phyloP scores from a whole-genome alignment of 2,329 filamentous ascomycete species.

The Diaporthe sp. region DNA sequence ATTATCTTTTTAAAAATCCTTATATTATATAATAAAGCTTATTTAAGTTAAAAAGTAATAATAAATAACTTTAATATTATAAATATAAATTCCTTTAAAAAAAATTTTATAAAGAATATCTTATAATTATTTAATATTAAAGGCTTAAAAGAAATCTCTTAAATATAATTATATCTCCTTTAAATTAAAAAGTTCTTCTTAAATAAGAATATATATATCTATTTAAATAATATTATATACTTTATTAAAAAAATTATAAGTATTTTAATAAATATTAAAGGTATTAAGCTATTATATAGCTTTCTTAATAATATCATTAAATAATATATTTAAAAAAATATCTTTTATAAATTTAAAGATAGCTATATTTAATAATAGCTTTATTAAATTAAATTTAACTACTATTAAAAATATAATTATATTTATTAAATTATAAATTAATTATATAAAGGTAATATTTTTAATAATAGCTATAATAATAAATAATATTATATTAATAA shows the following conservation, averaged over 20 bases:
- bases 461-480: too few relatives aligned
- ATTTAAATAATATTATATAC: background rate
- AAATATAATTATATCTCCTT: background rate
- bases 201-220: background rate
- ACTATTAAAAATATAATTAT: too few relatives aligned
- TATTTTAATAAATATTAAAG: too few relatives aligned
- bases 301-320: too few relatives aligned
- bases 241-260: background rate
- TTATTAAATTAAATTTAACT: too few relatives aligned
- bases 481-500: too few relatives aligned
- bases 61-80: background rate
- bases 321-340: too few relatives aligned
- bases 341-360: too few relatives aligned
- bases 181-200: background rate
- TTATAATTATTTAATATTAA: background rate
- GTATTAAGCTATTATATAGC: too few relatives aligned
- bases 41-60: background rate
- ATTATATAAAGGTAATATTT: too few relatives aligned
- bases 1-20: background rate
- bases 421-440: too few relatives aligned
- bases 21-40: background rate
- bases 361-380: too few relatives aligned
- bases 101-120: background rate
- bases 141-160: background rate
- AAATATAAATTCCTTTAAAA: background rate